A percentile compares a stretch with the other conserved stretches of the same genome.
Conservation (phyloP, 2,329 filamentous ascomycete species). For the Penicillium sp. region DNA sequence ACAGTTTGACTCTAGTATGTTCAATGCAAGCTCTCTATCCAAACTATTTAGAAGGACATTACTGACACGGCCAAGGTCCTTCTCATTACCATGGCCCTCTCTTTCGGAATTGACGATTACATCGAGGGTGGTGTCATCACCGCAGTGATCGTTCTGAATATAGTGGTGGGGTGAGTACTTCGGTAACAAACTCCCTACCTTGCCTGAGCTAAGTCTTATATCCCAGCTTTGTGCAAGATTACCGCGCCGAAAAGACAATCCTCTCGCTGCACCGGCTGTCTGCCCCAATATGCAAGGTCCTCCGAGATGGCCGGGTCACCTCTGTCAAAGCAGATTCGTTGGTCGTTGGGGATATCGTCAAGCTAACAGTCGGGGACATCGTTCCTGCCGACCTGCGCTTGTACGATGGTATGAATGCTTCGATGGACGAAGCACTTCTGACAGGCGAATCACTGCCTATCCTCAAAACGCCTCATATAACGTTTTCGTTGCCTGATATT, state of each 20-base stretch:
- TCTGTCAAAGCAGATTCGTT: conserved; percentile 55
- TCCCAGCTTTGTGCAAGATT: conserved; percentile 54
- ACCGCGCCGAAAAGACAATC: conserved; percentile 58
- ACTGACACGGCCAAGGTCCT: conserved; percentile 55
- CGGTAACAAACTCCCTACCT: rapidly evolving
- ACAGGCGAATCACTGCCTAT: conserved; percentile 62
- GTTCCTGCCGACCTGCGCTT: conserved; percentile 57
- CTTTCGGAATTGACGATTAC: conserved; percentile 54
- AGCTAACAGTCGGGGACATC: conserved; percentile 54
- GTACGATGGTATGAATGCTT: conserved; percentile 64
- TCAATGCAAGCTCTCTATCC: conserved; percentile 2
- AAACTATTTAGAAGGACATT: not conserved
- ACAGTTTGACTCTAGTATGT: conserved; percentile 66
- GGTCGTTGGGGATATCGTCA: conserved; percentile 57
- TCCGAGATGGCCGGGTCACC: conserved; percentile 54
- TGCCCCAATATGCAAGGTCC: conserved; percentile 54
- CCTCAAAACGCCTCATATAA: conserved; percentile 46
- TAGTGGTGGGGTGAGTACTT: conserved; percentile 48
- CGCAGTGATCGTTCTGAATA: conserved; percentile 57
- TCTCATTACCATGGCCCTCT: conserved; percentile 67
- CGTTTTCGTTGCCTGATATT: conserved; percentile 24
- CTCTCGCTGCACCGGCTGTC: conserved; percentile 54
- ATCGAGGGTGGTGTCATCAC: conserved; percentile 59
- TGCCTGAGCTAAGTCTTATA: not conserved
- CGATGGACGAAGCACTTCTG: conserved; percentile 64